These are phyloP conservation scores for Mycena chlorophos DNA, from an alignment of 768 basidiomycete species.

Conservation along the genomic window DNA sequence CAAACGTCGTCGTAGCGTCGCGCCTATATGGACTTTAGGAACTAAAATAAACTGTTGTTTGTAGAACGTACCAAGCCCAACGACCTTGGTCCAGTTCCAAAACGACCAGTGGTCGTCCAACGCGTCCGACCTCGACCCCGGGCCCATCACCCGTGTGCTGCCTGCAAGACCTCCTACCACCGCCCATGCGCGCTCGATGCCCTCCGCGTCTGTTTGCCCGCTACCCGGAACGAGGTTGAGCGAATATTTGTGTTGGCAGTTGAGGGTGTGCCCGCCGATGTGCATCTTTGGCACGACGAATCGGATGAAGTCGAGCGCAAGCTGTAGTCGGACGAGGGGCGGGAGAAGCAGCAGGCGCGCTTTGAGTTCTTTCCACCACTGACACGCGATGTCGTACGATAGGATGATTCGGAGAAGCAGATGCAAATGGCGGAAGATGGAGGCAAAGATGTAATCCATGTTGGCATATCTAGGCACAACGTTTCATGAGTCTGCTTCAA, in stretches of 20 bases:
- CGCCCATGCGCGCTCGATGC: slow-evolving; percentile 32
- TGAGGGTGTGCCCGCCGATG: slow-evolving; percentile 22
- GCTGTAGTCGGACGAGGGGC: slow-evolving; percentile 7
- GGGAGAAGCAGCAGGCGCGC: slow-evolving; percentile 19
- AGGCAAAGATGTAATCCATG: slow-evolving; percentile 37
- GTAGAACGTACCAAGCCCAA: slow-evolving; percentile 27
- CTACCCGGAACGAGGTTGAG: slow-evolving; percentile 26
- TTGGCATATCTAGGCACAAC: slow-evolving; percentile 36
- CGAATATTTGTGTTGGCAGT: slow-evolving; percentile 26
- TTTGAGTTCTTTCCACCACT: slow-evolving; percentile 27
- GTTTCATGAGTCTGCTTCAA: neutral
- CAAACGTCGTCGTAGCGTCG: neutral
- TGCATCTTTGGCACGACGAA: slow-evolving; percentile 34
- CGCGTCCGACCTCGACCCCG: slow-evolving; percentile 27
- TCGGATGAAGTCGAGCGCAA: slow-evolving; percentile 5
- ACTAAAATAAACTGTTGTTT: too few species aligned
- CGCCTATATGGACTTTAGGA: too few species aligned
- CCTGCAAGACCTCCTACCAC: slow-evolving; percentile 25
- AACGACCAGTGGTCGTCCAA: slow-evolving; percentile 30
- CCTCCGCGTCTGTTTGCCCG: slow-evolving; percentile 37
- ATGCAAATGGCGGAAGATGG: slow-evolving; percentile 13
- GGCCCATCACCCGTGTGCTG: slow-evolving; percentile 38
- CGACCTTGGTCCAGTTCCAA: slow-evolving; percentile 29
- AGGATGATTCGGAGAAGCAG: slow-evolving; percentile 16
- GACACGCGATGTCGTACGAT: slow-evolving; percentile 35